Evolutionary conservation across 495 filamentous ascomycete species (phyloP).

Genomic region (Letharia lupina): DNA sequence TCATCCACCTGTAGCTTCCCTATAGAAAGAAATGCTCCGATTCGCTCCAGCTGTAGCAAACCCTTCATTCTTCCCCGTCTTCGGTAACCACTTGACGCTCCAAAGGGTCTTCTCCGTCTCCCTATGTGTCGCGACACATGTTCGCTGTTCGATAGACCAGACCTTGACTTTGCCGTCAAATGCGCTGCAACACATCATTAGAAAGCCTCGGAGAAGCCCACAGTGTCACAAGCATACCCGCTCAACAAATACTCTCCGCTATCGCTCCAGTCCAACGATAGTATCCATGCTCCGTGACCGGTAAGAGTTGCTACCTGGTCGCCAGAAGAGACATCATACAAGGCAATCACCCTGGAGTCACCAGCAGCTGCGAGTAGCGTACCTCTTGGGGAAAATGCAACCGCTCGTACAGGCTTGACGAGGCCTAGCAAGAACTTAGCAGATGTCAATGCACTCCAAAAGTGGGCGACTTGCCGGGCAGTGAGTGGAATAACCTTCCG

Average conservation of each 20-base stretch:
- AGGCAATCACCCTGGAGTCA: conserved; percentile 75
- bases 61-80: conserved; percentile 63
- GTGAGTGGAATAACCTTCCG: conserved; percentile 73
- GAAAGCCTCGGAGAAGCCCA: background rate
- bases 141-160: conserved; percentile 74
- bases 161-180: conserved; percentile 86
- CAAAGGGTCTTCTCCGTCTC: conserved; percentile 83
- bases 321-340: conserved; percentile 86
- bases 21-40: conserved; percentile 74
- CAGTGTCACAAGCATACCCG: conserved; percentile 44
- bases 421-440: conserved; percentile 48
- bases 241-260: conserved; percentile 91
- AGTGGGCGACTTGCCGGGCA: conserved; percentile 53
- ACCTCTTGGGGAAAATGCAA: conserved; percentile 78
- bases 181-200: conserved; percentile 2
- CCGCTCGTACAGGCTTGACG: conserved; percentile 70
- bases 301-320: conserved; percentile 82
- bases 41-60: conserved; percentile 83
- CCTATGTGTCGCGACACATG: conserved; percentile 86
- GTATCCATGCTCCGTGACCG: conserved; percentile 76
- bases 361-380: conserved; percentile 87
- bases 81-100: conserved; percentile 83
- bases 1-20: conserved; percentile 75
- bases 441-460: background rate
- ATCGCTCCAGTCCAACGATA: conserved; percentile 82